These are phyloP conservation scores for Exserohilum rostratum DNA, from an alignment of 2,329 filamentous ascomycete genomes.

Conservation along the genomic window DNA sequence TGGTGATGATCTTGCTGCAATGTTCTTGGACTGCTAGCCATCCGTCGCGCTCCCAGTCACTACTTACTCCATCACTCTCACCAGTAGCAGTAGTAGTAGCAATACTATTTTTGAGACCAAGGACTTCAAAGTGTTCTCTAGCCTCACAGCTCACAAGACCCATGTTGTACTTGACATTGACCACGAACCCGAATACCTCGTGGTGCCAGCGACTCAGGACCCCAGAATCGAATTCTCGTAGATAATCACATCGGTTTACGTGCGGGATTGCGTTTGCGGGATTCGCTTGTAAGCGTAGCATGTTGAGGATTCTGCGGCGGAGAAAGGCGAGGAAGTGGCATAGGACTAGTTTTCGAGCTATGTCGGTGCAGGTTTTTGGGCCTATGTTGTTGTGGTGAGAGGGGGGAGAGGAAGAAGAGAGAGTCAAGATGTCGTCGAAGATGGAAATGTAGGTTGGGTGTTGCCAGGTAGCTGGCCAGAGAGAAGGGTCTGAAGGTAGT, in stretches of 20 bases:
- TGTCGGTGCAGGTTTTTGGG: not conserved
- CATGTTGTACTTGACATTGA: conserved; percentile 8
- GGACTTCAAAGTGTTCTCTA: conserved; percentile 1
- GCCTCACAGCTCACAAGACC: not conserved
- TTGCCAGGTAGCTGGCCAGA: not conserved
- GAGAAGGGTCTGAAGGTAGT: not conserved
- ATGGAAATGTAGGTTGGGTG: not conserved
- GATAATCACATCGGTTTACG: conserved; percentile 4
- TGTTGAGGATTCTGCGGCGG: conserved; percentile 2
- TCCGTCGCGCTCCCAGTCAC: conserved; percentile 1
- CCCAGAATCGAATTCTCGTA: not conserved
- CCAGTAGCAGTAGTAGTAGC: not conserved
- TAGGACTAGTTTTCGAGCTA: conserved; percentile 3
- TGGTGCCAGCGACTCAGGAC: conserved; percentile 1
- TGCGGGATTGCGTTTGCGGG: not conserved
- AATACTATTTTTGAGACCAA: not conserved
- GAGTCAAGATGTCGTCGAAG: conserved; percentile 1
- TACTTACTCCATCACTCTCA: not conserved
- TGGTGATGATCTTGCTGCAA: not conserved
- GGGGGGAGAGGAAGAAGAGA: not conserved
- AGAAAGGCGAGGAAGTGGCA: conserved; percentile 1
- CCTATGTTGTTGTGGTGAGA: too few species aligned
- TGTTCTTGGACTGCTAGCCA: not conserved
- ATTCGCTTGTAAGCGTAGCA: conserved; percentile 1
- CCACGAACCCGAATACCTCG: not conserved